Conservation (phyloP, 2,329 filamentous ascomycete species). For the Penicillium sclerotigenum region DNA sequence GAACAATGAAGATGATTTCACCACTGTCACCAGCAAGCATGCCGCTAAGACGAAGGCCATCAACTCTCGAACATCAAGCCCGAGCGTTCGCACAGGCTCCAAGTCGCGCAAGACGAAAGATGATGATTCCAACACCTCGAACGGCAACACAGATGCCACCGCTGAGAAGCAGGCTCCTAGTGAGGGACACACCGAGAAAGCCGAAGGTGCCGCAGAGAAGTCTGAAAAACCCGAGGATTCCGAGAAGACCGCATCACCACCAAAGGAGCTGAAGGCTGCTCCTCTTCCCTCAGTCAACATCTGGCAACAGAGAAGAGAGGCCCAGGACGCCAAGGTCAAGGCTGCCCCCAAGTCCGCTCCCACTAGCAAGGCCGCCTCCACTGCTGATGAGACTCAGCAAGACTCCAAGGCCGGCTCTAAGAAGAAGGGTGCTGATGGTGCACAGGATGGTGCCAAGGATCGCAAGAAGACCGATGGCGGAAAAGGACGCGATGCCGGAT, state of each 20-base stretch:
- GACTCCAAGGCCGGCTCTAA: slow-evolving; percentile 41
- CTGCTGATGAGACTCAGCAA: slow-evolving; percentile 38
- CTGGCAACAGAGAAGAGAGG: slow-evolving; percentile 77
- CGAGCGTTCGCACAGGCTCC: slow-evolving; percentile 51
- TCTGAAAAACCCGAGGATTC: slow-evolving; percentile 44
- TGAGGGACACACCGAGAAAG: slow-evolving; percentile 40
- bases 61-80: slow-evolving; percentile 49
- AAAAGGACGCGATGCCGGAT: slow-evolving; percentile 41
- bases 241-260: slow-evolving; percentile 54
- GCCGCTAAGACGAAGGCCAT: slow-evolving; percentile 30
- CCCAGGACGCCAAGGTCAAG: slow-evolving; percentile 53
- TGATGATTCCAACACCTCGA: slow-evolving; percentile 61
- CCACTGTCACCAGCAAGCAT: slow-evolving; percentile 27
- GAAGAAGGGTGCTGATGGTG: slow-evolving; percentile 39
- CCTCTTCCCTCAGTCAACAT: slow-evolving; percentile 80
- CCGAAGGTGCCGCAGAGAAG: slow-evolving; percentile 58
- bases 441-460: slow-evolving; percentile 33
- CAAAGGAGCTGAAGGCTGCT: slow-evolving; percentile 70
- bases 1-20: slow-evolving; percentile 37
- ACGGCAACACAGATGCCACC: slow-evolving; percentile 59
- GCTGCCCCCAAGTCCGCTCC: slow-evolving; percentile 30
- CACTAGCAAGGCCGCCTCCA: slow-evolving; percentile 19
- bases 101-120: slow-evolving; percentile 56
- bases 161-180: slow-evolving; percentile 51
- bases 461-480: slow-evolving; percentile 39